These are phyloP conservation scores for Allium fistulosum DNA, from an alignment of 106 monocot genomes.

Conservation along the genomic window DNA sequence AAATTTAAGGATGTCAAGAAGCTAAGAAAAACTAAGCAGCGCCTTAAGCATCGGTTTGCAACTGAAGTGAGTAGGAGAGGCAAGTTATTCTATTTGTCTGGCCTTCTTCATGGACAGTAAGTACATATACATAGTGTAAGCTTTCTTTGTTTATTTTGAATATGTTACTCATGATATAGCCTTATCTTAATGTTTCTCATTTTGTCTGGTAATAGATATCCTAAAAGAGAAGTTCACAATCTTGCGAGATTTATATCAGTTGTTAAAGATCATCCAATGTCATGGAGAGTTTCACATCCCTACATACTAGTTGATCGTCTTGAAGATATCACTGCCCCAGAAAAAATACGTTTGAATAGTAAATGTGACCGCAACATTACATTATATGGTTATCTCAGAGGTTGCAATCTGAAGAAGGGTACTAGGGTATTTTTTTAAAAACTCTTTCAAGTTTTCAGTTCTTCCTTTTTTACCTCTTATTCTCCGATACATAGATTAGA, in stretches of 20 bases:
- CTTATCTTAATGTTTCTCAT: background rate
- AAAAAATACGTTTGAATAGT: conserved; percentile 44
- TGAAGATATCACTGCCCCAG: conserved; percentile 89
- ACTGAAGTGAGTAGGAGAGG: conserved; percentile 83
- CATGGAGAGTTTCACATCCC: conserved; percentile 88
- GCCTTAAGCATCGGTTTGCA: conserved; percentile 95
- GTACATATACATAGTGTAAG: conserved; percentile 3
- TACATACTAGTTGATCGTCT: conserved; percentile 91
- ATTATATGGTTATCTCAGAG: conserved; percentile 96
- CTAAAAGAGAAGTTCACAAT: conserved; percentile 91
- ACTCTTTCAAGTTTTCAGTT: background rate
- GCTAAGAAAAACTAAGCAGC: conserved; percentile 90
- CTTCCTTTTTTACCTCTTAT: too few relatives aligned
- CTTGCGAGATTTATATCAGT: conserved; percentile 97
- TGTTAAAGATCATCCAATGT: conserved; percentile 66
- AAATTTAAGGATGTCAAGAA: conserved; percentile 96
- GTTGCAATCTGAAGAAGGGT: conserved; percentile 88
- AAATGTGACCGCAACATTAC: conserved; percentile 95
- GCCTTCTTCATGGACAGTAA: conserved; percentile 93
- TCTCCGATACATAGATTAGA: too few relatives aligned
- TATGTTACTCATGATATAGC: background rate
- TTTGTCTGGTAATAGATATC: conserved; percentile 38
- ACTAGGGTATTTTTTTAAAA: conserved; percentile 46
- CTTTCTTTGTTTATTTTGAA: too few relatives aligned
- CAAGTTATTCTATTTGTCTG: conserved; percentile 94